A percentile compares a stretch with the other conserved stretches of the same genome.
These are phyloP conservation scores for Penstemon eatonii DNA, from an alignment of 257 asterid genomes.

Conservation along the genomic window DNA sequence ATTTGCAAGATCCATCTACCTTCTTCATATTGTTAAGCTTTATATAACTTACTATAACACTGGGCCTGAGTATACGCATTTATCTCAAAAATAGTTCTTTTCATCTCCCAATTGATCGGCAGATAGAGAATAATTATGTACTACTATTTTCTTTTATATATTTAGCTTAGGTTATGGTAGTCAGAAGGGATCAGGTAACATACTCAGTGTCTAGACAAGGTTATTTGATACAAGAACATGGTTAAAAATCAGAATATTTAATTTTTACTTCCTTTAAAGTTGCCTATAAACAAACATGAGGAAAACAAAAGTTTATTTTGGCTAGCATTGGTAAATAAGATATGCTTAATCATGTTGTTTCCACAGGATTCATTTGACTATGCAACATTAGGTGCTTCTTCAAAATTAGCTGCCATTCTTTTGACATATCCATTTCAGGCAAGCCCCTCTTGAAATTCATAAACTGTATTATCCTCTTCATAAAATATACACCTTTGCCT, in stretches of 20 bases:
- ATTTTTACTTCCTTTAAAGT: neutral
- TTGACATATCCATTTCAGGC: constrained; percentile 94
- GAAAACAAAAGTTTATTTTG: constrained; percentile 6
- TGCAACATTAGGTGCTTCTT: constrained; percentile 84
- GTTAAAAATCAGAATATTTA: constrained; percentile 7
- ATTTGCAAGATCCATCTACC: neutral
- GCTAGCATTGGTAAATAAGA: constrained; percentile 4
- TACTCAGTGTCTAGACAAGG: neutral
- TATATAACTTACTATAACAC: constrained; percentile 9
- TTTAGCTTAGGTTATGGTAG: neutral
- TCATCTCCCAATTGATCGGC: neutral
- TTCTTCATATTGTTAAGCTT: constrained; percentile 5
- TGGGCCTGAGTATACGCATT: neutral
- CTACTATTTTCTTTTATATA: neutral
- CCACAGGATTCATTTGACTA: constrained; percentile 80
- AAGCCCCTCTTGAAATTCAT: constrained; percentile 22
- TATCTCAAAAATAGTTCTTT: neutral
- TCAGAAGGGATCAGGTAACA: neutral
- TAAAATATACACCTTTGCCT: constrained; percentile 9
- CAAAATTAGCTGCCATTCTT: constrained; percentile 79
- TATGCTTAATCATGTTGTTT: constrained; percentile 22
- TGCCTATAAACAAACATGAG: neutral
- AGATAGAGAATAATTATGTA: neutral
- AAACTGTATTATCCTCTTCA: constrained; percentile 8
- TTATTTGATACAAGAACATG: neutral